These are phyloP conservation scores for Fraxinus velutina DNA, from an alignment of 305 asterid species.

Conservation along the genomic window DNA sequence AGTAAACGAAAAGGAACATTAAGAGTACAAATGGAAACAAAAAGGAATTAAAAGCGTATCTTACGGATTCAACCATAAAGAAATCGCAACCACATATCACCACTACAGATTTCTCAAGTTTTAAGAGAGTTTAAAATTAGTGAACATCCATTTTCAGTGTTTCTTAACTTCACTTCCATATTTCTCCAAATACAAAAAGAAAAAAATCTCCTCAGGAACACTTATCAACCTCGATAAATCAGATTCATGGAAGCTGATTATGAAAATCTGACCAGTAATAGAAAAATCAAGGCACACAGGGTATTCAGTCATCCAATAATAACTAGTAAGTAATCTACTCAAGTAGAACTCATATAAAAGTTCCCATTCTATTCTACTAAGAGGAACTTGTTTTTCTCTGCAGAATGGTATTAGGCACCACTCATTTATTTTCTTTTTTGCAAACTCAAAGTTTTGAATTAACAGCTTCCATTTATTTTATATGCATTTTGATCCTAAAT, in stretches of 20 bases:
- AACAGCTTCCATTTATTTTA: neutral
- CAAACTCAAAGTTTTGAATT: neutral
- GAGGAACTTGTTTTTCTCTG: neutral
- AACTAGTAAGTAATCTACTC: neutral
- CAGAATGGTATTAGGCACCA: neutral
- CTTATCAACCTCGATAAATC: neutral
- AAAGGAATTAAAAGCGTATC: neutral
- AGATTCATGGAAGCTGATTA: neutral
- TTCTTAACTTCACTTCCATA: neutral
- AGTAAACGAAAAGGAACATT: neutral
- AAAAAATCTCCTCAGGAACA: neutral
- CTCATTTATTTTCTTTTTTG: neutral
- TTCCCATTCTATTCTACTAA: neutral
- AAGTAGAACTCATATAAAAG: neutral
- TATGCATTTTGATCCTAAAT: neutral
- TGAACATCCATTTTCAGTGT: neutral
- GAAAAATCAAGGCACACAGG: neutral
- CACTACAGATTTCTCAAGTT: neutral
- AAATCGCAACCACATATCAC: constrained; percentile 9
- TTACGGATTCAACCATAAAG: neutral
- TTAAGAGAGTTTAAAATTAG: constrained; percentile 10
- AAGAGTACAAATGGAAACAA: neutral
- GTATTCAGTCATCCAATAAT: neutral
- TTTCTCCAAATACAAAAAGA: neutral
- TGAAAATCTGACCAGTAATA: neutral